Conservation (phyloP, 1,139 yeast genomes). For the Yamadazyma friedrichii region DNA sequence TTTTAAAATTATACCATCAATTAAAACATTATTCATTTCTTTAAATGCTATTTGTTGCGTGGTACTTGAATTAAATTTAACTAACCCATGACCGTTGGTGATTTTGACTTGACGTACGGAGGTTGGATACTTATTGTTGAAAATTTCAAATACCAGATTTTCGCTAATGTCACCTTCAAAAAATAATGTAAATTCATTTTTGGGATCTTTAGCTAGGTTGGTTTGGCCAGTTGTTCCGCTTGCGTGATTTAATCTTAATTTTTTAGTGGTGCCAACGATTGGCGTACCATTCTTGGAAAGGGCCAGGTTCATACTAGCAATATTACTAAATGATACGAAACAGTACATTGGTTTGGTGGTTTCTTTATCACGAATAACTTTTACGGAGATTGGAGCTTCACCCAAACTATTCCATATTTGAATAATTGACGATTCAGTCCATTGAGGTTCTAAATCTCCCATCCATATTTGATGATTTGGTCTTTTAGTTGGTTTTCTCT, state of each 20-base stretch:
- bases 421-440: constrained; percentile 71
- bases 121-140: constrained; percentile 64
- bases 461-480: constrained; percentile 61
- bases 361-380: constrained; percentile 37
- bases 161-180: constrained; percentile 90
- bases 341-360: constrained; percentile 51
- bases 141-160: constrained; percentile 60
- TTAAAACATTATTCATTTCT: constrained; percentile 79
- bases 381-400: constrained; percentile 34
- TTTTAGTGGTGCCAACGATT: constrained; percentile 58
- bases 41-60: constrained; percentile 72
- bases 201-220: constrained; percentile 3
- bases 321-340: constrained; percentile 74
- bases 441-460: constrained; percentile 90
- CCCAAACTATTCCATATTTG: constrained; percentile 60
- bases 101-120: constrained; percentile 84
- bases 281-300: constrained; percentile 64
- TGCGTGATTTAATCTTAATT: constrained; percentile 84
- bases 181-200: constrained; percentile 56
- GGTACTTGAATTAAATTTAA: constrained; percentile 71
- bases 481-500: background rate
- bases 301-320: constrained; percentile 70
- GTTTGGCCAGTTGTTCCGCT: constrained; percentile 41
- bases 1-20: constrained; percentile 75
- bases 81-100: constrained; percentile 90